These are phyloP conservation scores for Agrocybe praecox DNA, from an alignment of 768 basidiomycete genomes.

Conservation along the genomic window DNA sequence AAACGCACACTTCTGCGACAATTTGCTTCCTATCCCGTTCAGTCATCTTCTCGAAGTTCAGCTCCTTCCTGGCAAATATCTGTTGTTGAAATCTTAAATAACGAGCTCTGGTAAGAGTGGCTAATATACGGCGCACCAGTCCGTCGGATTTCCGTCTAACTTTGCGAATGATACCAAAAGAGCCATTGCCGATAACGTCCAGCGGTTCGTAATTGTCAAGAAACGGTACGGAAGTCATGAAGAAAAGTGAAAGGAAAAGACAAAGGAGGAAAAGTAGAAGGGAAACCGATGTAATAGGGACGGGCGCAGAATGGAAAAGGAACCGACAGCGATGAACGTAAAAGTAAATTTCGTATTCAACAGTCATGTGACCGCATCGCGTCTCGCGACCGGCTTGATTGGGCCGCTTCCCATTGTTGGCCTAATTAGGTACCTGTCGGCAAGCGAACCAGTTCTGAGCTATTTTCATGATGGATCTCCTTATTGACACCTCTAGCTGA, in stretches of 20 bases:
- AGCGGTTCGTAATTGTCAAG: constrained; percentile 85
- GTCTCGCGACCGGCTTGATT: constrained; percentile 6
- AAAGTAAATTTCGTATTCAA: constrained; percentile 3
- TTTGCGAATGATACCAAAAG: constrained; percentile 97
- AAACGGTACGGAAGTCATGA: constrained; percentile 31
- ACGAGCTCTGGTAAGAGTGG: background rate
- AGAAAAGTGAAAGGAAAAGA: background rate
- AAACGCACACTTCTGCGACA: constrained; percentile 92
- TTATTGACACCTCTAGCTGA: background rate
- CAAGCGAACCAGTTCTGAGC: background rate
- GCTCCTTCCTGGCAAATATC: constrained; percentile 91
- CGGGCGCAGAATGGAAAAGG: background rate
- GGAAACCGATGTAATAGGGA: background rate
- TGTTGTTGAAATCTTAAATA: constrained; percentile 26
- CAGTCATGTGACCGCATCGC: constrained; percentile 14
- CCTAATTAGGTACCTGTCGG: background rate
- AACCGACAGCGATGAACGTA: background rate
- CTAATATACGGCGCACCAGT: constrained; percentile 49
- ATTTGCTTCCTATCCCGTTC: constrained; percentile 97
- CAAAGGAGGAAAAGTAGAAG: background rate
- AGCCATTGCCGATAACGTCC: constrained; percentile 95
- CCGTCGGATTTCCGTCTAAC: constrained; percentile 86
- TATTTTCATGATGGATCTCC: background rate
- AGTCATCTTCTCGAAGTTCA: constrained; percentile 97
- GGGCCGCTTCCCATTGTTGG: constrained; percentile 4